These are phyloP conservation scores for Leptographium radiaticola DNA, from an alignment of 2,329 filamentous ascomycete genomes.

Conservation along the genomic window DNA sequence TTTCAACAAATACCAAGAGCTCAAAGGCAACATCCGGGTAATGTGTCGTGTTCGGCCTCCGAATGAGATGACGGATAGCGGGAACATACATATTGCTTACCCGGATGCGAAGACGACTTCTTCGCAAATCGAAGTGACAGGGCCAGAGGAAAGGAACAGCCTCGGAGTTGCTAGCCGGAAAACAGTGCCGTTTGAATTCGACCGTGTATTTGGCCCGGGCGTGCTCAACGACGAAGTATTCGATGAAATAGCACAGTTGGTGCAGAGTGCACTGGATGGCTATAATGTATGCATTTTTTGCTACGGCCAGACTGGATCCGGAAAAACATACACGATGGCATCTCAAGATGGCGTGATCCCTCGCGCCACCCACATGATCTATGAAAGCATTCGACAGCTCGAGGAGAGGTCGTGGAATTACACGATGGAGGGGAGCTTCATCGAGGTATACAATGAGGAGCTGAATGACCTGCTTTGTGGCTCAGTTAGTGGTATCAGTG, in stretches of 20 bases:
- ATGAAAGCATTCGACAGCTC: slow-evolving; percentile 69
- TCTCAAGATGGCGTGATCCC: slow-evolving; percentile 89
- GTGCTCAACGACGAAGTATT: slow-evolving; percentile 80
- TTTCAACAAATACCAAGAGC: slow-evolving; percentile 94
- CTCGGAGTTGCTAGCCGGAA: slow-evolving; percentile 64
- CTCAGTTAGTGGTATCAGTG: slow-evolving; percentile 15
- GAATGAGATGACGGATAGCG: slow-evolving; percentile 43
- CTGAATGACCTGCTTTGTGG: slow-evolving; percentile 70
- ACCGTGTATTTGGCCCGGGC: slow-evolving; percentile 73
- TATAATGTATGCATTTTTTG: slow-evolving; percentile 99
- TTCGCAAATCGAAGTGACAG: slow-evolving; percentile 73
- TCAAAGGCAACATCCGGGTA: slow-evolving; percentile 96
- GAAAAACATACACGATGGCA: slow-evolving; percentile 96
- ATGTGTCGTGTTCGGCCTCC: slow-evolving; percentile 90
- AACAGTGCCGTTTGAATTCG: slow-evolving; percentile 78
- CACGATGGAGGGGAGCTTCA: slow-evolving; percentile 85
- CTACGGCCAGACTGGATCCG: slow-evolving; percentile 93
- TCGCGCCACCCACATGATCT: slow-evolving; percentile 83
- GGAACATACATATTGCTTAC: slow-evolving; percentile 62
- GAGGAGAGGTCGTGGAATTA: slow-evolving; percentile 91
- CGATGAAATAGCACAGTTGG: slow-evolving; percentile 89
- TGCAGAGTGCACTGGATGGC: slow-evolving; percentile 90
- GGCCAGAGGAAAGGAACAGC: slow-evolving; percentile 72
- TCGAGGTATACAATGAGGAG: slow-evolving; percentile 98
- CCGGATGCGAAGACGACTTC: slow-evolving; percentile 74